Percentiles rank a stretch among this genome's conserved stretches.
phyloP scores from a whole-genome alignment of 148 eudicot species.

The Rhododendron mucronatum region DNA sequence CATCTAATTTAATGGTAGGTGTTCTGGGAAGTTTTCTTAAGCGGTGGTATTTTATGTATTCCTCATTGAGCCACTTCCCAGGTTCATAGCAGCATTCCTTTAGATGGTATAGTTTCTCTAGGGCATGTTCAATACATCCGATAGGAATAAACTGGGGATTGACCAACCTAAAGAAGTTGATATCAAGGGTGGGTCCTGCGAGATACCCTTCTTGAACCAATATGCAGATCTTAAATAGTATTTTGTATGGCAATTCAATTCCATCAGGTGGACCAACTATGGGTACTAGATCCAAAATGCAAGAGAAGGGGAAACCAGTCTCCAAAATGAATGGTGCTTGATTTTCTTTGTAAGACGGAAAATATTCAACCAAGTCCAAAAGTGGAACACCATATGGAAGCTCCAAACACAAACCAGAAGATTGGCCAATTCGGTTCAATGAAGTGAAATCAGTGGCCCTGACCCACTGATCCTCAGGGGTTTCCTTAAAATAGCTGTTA shows the following conservation, averaged over 20 bases:
- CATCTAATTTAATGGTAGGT: conserved; percentile 53
- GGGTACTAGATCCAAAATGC: conserved; percentile 50
- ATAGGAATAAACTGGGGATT: conserved; percentile 45
- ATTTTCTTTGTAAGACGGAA: conserved; percentile 45
- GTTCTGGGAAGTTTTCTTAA: conserved; percentile 34
- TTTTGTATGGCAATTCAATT: conserved; percentile 45
- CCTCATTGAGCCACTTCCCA: conserved; percentile 49
- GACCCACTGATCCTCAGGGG: conserved; percentile 59
- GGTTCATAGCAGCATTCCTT: conserved; percentile 91
- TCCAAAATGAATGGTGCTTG: conserved; percentile 32
- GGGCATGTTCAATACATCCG: conserved; percentile 46
- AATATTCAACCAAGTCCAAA: conserved; percentile 48
- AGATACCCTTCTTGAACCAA: conserved; percentile 81
- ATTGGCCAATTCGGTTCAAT: conserved; percentile 56
- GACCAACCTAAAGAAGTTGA: conserved; percentile 50
- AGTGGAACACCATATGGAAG: conserved; percentile 38
- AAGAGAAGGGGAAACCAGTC: conserved; percentile 39
- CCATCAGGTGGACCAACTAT: conserved; percentile 53
- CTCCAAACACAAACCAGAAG: conserved; percentile 66
- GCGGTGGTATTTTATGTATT: conserved; percentile 32
- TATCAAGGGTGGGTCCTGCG: conserved; percentile 61
- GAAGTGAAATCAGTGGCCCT: conserved; percentile 39
- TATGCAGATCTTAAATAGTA: conserved; percentile 59
- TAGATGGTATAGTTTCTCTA: conserved; percentile 52
- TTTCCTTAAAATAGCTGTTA: conserved; percentile 36